Percentiles rank a stretch among this genome's conserved stretches.
These are phyloP conservation scores for Nymphaea colorata DNA, from an alignment of 164 flowering plant genomes.

Conservation along the genomic window DNA sequence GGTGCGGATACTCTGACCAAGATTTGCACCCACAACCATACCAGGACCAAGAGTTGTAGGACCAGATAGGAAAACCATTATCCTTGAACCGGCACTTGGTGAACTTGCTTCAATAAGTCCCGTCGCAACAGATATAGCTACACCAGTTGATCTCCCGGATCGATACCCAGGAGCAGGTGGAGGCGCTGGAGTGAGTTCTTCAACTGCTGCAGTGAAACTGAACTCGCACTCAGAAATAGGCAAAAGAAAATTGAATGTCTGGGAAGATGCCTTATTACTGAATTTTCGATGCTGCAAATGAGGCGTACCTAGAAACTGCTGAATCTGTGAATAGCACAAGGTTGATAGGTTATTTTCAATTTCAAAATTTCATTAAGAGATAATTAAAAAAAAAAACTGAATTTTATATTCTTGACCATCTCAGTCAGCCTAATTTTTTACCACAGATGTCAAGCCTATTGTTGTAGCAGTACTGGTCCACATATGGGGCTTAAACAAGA, in stretches of 20 bases:
- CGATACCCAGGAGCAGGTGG: slow-evolving; percentile 39
- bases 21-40: slow-evolving; percentile 57
- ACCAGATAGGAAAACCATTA: slow-evolving; percentile 91
- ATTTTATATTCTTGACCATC: too few relatives aligned
- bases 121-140: slow-evolving; percentile 65
- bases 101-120: slow-evolving; percentile 78
- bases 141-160: slow-evolving; percentile 69
- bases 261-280: slow-evolving; percentile 32
- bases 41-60: slow-evolving; percentile 92
- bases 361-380: too few relatives aligned
- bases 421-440: too few relatives aligned
- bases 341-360: background rate
- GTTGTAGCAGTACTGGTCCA: too few relatives aligned
- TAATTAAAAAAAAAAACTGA: too few relatives aligned
- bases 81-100: slow-evolving; percentile 44
- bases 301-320: slow-evolving; percentile 41
- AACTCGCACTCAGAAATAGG: slow-evolving; percentile 83
- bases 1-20: slow-evolving; percentile 47
- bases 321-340: slow-evolving; percentile 27
- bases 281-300: slow-evolving; percentile 22
- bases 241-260: slow-evolving; percentile 24
- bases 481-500: too few relatives aligned
- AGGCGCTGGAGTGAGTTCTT: slow-evolving; percentile 46
- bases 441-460: too few relatives aligned
- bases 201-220: slow-evolving; percentile 58